phyloP scores from a whole-genome alignment of 2,329 filamentous ascomycete genomes.

The Hypoxylon sp. region DNA sequence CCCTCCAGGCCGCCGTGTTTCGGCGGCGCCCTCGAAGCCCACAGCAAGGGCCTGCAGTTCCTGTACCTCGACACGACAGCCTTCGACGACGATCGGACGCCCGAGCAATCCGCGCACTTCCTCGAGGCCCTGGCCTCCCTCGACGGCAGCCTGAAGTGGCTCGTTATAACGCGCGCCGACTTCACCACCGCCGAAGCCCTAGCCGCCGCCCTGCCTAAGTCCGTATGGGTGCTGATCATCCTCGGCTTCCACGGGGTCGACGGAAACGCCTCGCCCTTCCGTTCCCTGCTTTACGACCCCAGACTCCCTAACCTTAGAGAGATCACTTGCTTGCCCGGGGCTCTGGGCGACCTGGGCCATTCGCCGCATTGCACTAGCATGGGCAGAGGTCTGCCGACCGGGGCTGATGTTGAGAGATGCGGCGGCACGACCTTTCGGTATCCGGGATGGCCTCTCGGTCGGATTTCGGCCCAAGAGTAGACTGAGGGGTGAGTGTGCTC shows the following conservation, averaged over 20 bases:
- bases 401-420: background rate
- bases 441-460: no score
- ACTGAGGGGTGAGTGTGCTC: no score
- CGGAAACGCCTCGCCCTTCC: background rate
- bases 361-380: background rate
- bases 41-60: conserved; percentile 10
- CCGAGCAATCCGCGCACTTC: background rate
- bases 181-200: background rate
- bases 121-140: conserved; percentile 3
- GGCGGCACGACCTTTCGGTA: background rate
- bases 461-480: background rate
- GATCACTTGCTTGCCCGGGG: background rate
- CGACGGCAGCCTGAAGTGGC: conserved; percentile 3
- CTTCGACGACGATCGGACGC: background rate
- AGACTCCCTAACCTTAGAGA: background rate
- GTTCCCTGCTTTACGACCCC: background rate
- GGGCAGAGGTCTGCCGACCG: background rate
- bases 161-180: conserved; percentile 9
- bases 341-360: background rate
- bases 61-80: conserved; percentile 14
- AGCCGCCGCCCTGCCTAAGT: background rate
- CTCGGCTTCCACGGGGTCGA: background rate
- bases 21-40: conserved; percentile 3
- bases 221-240: conserved; percentile 19
- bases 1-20: conserved; percentile 3